Base-by-base conservation (phyloP, 2,329 filamentous ascomycete genomes). In the Tolypocladium cylindrosporum region DNA sequence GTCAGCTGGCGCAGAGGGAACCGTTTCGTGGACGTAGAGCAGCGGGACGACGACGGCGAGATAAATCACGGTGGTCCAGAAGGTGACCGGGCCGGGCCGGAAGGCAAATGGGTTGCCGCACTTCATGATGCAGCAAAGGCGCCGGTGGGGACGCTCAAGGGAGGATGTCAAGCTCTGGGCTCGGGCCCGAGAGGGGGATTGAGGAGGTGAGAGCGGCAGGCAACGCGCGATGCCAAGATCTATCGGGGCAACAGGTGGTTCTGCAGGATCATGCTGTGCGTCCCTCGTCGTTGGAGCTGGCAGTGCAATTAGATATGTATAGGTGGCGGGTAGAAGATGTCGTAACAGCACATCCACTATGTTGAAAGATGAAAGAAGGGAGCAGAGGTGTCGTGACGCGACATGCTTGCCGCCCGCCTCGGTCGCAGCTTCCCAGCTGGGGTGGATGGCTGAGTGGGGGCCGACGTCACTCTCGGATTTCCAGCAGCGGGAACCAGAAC, bases 41-140 rank as follows among this genome's bases (percentile, higher is more conserved):
- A 92, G 78, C 59, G 85, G 86, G 48, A 90, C 82, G 67, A 91
- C 75, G 54, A 97, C 75, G 57, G 88, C 88, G 58, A 94, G 77
- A 74, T 97, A 97, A 60, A 91, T 77, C 61, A 85, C 69, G 14
- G 85, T 85, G 48, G 86, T 87, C 77, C 92, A 87, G 69, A 96
- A 79, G 41, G 89, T 92, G 59, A 97, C 93, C 55, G 90, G 87
- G 62, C 84, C 79, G 36, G 90, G 89, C 61, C 84, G 85, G 74
- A 97, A 99, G 60, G 86, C 87, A 67, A 96, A 76, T 2, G 83
- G 83, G 61, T 85, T 86, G 54, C 63, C 61, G 58, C 60, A 58
- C 63, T 61, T 67, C 72, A 73, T 72, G 55, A 53, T 59, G 51
- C 34, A 10, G 21, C 10, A 10, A 31, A 27, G 51, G 53, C 45